Base-by-base conservation (phyloP, 768 basidiomycete genomes). In the Panaeolus cyanescens region DNA sequence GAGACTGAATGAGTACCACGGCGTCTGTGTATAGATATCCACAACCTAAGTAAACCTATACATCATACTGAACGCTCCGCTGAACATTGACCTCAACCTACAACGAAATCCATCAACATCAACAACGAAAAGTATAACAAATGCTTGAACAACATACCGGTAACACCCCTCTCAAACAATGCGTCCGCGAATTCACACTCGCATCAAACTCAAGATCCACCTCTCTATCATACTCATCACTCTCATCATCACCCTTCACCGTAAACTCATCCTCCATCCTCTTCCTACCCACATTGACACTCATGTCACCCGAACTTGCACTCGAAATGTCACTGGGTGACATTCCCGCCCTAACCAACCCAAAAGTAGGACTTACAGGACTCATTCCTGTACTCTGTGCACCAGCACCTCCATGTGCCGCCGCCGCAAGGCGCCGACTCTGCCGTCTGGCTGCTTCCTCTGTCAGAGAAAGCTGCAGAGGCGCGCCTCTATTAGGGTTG, bases 11-110 rank as follows among this genome's bases (percentile, higher is more conserved):
- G n/a, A n/a, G n/a, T n/a, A n/a, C n/a, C n/a, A n/a, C n/a, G n/a
- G n/a, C n/a, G n/a, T n/a, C n/a, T n/a, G n/a, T n/a, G n/a, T n/a
- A n/a, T n/a, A n/a, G n/a, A n/a, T n/a, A n/a, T n/a, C n/a, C n/a
- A n/a, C n/a, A n/a, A n/a, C n/a, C n/a, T n/a, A n/a, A n/a, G n/a
- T n/a, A n/a, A n/a, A n/a, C n/a, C n/a, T n/a, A n/a, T n/a, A n/a
- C n/a, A 31, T 63, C 63, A 42, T 68, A 68, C 32, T 65, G 66
- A 5, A 69, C 58, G 50, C 62, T 69, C 33, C 60, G 56, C 56
- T 64, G 60, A 8, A 69, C 65, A 56, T 65, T 69, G 32, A 69
- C 65, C 55, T 67, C 65, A 15, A 69, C 55, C 59, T 69, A 28
- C 10, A 22, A n/a, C 7, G 37, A 3, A 32, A 56, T 56, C 17